phyloP scores from a whole-genome alignment of 1,139 yeast species.

The Groenewaldozyma sp. region DNA sequence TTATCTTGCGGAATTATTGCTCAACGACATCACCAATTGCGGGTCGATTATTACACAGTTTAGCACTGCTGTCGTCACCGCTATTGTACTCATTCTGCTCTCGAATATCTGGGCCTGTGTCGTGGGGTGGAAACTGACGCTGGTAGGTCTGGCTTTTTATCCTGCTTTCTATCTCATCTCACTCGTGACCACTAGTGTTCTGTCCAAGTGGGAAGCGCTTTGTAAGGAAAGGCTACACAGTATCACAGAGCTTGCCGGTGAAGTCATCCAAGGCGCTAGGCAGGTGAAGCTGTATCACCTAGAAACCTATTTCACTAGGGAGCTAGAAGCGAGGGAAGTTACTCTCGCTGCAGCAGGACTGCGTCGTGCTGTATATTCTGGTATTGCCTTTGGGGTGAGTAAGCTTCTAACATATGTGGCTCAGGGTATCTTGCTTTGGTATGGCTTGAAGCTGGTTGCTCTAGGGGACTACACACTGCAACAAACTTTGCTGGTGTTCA shows the following conservation, averaged over 20 bases:
- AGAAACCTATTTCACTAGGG: constrained; percentile 37
- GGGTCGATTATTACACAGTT: constrained; percentile 56
- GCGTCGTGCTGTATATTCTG: constrained; percentile 30
- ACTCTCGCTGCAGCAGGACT: constrained; percentile 13
- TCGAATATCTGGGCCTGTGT: constrained; percentile 72
- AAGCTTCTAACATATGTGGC: constrained; percentile 49
- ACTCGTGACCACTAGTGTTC: constrained; percentile 40
- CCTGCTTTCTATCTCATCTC: constrained; percentile 52
- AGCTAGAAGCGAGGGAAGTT: constrained; percentile 30
- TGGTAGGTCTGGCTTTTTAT: constrained; percentile 68
- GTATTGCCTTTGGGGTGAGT: constrained; percentile 53
- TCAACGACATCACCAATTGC: constrained; percentile 76
- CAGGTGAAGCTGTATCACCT: constrained; percentile 54
- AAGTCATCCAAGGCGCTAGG: constrained; percentile 49
- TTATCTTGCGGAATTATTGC: constrained; percentile 47
- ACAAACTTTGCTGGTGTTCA: constrained; percentile 59
- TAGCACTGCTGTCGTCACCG: constrained; percentile 44
- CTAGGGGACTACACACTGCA: constrained; percentile 42
- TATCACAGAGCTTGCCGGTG: constrained; percentile 48
- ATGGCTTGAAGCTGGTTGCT: constrained; percentile 65
- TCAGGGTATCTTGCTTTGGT: constrained; percentile 63
- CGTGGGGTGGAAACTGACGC: constrained; percentile 79
- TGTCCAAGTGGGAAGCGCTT: constrained; percentile 46
- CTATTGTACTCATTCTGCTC: constrained; percentile 43
- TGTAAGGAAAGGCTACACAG: constrained; percentile 51